Evolutionary conservation across 2,329 filamentous ascomycete species (phyloP).

Genomic region (Verticillium alfalfae): DNA sequence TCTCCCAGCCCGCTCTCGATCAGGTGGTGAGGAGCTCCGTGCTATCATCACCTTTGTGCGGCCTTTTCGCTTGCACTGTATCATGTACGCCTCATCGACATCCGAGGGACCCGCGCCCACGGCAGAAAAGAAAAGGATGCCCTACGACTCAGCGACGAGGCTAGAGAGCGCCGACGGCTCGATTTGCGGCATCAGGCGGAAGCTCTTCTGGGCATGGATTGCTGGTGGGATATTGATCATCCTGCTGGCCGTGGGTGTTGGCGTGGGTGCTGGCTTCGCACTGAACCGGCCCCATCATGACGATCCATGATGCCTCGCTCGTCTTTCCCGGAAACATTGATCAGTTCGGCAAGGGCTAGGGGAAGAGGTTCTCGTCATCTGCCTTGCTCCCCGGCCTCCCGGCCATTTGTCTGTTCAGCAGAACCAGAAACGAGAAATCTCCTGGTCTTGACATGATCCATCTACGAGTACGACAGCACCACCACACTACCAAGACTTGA

Average conservation of each 20-base stretch:
- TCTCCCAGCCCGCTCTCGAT: not conserved
- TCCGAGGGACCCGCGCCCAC: not conserved
- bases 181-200: constrained; percentile 3
- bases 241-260: constrained; percentile 1
- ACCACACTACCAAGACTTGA: too few relatives aligned
- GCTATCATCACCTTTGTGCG: not conserved
- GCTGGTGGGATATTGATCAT: not conserved
- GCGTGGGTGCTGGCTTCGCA: constrained; percentile 1
- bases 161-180: not conserved
- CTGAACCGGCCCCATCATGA: not conserved
- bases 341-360: not conserved
- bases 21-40: not conserved
- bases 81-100: not conserved
- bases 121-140: not conserved
- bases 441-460: too few relatives aligned
- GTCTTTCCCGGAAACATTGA: not conserved
- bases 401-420: too few relatives aligned
- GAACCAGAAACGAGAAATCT: too few relatives aligned
- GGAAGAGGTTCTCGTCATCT: not conserved
- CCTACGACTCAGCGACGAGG: not conserved
- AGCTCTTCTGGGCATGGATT: constrained; percentile 1
- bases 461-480: too few relatives aligned
- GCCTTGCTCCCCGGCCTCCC: too few relatives aligned
- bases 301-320: not conserved
- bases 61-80: not conserved